Evolutionary conservation across 495 filamentous ascomycete species (phyloP), one percentile per base, ranked within the genome.

Genomic region (Cercophora samala): DNA sequence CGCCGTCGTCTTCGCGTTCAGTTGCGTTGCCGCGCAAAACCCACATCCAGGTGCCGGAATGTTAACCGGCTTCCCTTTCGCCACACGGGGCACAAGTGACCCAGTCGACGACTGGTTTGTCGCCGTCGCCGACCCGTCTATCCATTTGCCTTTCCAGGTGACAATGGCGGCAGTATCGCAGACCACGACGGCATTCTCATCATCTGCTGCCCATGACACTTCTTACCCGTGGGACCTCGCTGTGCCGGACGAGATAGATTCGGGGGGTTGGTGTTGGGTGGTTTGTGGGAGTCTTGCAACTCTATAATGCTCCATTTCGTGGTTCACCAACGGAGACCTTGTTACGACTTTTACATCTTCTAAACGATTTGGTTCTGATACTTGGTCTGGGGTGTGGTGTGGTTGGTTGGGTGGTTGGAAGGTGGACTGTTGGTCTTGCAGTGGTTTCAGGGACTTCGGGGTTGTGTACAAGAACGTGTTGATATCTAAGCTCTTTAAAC

Each of bases 291-390:
- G 70, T 73, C 69, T 62, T 70, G 51, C 65, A 72, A 74, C 75
- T 84, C 79, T 64, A 72, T 88, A 88, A 87, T 88, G 84, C 87
- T 87, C 84, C 84, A 83, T 87, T 84, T 82, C 83, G 83, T 87
- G 82, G 85, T 88, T 88, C 83, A 88, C 84, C 85, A 88, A 88
- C 84, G 84, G 87, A 89, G 85, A 88, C 85, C 85, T 88, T 88
- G 82, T 89, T 88, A 88, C 85, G 83, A 87, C 84, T 88, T 88
- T 88, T 88, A 87, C 86, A 88, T 89, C 84, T 85, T 88, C 85
- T 89, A 87, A 87, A 87, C 87, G 84, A 86, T 83, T 83, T 82
- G 86, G 87, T 88, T 88, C 8, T 29, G 26, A 29, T 29, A 8
- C 26, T 5, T 4, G 8, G 26, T 29, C 26, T 29, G 26, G 26